A percentile compares a stretch with the other conserved stretches of the same genome.
phyloP scores from a whole-genome alignment of 768 basidiomycete species.

The Pleurotus ostreatus region DNA sequence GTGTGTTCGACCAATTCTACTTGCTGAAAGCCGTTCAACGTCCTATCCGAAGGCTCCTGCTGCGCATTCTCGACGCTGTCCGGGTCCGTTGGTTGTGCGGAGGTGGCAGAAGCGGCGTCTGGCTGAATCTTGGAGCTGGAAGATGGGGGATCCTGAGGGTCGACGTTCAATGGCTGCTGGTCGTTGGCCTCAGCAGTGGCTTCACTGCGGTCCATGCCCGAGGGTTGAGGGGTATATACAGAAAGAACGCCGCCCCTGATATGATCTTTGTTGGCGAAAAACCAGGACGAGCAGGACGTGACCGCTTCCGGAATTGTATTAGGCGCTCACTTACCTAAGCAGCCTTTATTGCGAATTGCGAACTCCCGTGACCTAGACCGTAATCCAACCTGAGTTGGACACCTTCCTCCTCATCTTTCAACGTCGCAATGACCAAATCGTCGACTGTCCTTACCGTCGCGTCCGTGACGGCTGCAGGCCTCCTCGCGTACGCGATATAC shows the following conservation, averaged over 20 bases:
- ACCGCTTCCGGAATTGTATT: not conserved
- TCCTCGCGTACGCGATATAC: constrained; percentile 83
- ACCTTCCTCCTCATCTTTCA: not conserved
- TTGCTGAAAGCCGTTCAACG: constrained; percentile 33
- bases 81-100: not conserved
- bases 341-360: not conserved
- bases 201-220: constrained; percentile 44
- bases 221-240: constrained; percentile 21
- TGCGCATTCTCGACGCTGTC: constrained; percentile 24
- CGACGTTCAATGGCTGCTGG: not conserved
- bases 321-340: not conserved
- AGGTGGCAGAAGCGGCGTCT: constrained; percentile 1
- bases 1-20: constrained; percentile 46
- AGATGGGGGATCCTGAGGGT: not conserved
- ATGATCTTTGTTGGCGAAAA: not conserved
- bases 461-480: constrained; percentile 47
- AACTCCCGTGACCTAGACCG: not conserved
- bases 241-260: constrained; percentile 7
- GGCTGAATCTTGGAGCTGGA: not conserved
- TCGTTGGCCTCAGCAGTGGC: constrained; percentile 19
- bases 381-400: not conserved
- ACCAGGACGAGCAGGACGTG: not conserved
- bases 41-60: constrained; percentile 29
- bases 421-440: constrained; percentile 22
- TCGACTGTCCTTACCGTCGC: constrained; percentile 37